These are phyloP conservation scores for Pseudogymnoascus sp. DNA, from an alignment of 2,329 filamentous ascomycete genomes.

Conservation along the genomic window DNA sequence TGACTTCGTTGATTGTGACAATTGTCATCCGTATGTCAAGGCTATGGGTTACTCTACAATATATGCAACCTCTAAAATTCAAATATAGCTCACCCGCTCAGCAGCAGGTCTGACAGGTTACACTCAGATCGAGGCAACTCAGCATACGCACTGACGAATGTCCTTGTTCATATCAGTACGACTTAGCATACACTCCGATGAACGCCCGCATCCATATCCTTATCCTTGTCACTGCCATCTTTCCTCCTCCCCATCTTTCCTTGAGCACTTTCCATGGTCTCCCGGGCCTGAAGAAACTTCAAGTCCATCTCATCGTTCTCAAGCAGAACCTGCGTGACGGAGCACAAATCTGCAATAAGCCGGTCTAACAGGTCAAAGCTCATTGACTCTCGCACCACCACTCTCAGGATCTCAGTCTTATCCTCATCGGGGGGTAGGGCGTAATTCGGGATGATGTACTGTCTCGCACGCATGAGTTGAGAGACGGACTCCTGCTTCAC, in stretches of 20 bases:
- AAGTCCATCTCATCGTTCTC: slow-evolving; percentile 44
- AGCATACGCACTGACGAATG: not conserved
- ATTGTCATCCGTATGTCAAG: not conserved
- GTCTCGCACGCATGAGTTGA: slow-evolving; percentile 53
- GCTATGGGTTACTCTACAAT: not conserved
- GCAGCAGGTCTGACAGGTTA: not conserved
- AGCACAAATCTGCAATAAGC: slow-evolving; percentile 51
- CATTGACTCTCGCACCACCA: slow-evolving; percentile 60
- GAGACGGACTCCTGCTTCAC: slow-evolving; percentile 57
- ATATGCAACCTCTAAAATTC: not conserved
- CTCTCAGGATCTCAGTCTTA: slow-evolving; percentile 55
- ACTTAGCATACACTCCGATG: not conserved
- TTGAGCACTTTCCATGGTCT: slow-evolving; percentile 19
- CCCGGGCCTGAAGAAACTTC: slow-evolving; percentile 33
- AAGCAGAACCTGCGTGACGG: slow-evolving; percentile 54
- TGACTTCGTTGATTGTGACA: not conserved
- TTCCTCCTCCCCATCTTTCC: not conserved
- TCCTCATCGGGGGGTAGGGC: slow-evolving; percentile 54
- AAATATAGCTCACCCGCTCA: not conserved
- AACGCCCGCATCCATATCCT: not conserved
- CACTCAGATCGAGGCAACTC: not conserved
- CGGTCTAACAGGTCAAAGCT: slow-evolving; percentile 58
- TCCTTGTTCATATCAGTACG: not conserved
- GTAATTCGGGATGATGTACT: slow-evolving; percentile 67
- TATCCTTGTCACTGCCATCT: not conserved